phyloP scores from a whole-genome alignment of 1,284 basidiomycete species.

The Anthracocystis setariae region DNA sequence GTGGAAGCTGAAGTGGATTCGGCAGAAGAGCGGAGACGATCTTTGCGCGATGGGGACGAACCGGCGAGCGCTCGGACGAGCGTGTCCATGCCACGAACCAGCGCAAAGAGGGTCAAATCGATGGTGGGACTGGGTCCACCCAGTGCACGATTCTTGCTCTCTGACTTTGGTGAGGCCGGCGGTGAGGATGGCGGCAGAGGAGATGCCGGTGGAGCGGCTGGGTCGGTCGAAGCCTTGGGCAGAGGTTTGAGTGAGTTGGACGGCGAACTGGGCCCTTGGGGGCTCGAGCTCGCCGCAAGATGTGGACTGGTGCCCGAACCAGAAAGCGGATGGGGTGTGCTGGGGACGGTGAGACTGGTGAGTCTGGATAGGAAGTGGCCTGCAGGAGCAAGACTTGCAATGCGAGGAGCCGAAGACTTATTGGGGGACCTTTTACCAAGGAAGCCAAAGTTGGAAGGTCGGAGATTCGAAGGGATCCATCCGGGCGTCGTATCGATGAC shows the following conservation, averaged over 20 bases:
- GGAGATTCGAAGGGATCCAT: slow-evolving; percentile 36
- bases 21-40: slow-evolving; percentile 11
- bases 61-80: slow-evolving; percentile 51
- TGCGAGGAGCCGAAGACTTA: slow-evolving; percentile 13
- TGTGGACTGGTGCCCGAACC: slow-evolving; percentile 6
- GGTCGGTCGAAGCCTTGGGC: slow-evolving; percentile 5
- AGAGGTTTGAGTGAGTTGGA: slow-evolving; percentile 8
- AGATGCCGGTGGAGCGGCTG: slow-evolving; percentile 5
- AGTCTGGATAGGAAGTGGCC: slow-evolving; percentile 56
- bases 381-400: slow-evolving; percentile 56
- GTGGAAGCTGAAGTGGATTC: neutral
- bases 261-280: slow-evolving; percentile 18
- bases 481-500: slow-evolving; percentile 38
- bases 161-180: slow-evolving; percentile 1
- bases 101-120: slow-evolving; percentile 68
- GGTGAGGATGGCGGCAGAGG: slow-evolving; percentile 12
- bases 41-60: slow-evolving; percentile 14
- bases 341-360: slow-evolving; percentile 51
- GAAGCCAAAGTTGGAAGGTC: slow-evolving; percentile 23
- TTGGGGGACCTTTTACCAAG: slow-evolving; percentile 10
- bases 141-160: slow-evolving; percentile 10
- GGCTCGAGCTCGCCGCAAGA: slow-evolving; percentile 10
- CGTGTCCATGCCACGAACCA: slow-evolving; percentile 68
- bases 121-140: slow-evolving; percentile 65
- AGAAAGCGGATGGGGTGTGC: slow-evolving; percentile 17